Evolutionary conservation across 2,329 filamentous ascomycete species (phyloP).

Genomic region (Aspergillus fumigatus): DNA sequence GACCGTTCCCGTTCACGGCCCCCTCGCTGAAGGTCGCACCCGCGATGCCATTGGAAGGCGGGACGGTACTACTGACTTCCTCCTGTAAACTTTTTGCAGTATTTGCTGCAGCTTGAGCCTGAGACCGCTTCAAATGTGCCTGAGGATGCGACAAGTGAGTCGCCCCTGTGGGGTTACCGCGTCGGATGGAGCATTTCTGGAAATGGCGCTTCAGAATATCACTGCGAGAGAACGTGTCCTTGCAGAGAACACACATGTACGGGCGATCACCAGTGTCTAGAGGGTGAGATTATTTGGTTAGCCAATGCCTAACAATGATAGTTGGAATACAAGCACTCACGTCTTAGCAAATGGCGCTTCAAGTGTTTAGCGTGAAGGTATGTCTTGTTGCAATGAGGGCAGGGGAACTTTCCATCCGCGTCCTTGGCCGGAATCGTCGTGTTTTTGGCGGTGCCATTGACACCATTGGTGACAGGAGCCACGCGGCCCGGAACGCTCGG

Average conservation of each 20-base stretch:
- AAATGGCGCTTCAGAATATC: conserved; percentile 99
- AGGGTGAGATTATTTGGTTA: conserved; percentile 22
- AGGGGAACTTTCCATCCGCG: conserved; percentile 95
- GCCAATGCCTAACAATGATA: conserved; percentile 2
- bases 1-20: conserved; percentile 39
- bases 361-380: conserved; percentile 96
- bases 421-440: conserved; percentile 89
- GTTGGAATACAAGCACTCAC: conserved; percentile 58
- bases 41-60: conserved; percentile 41
- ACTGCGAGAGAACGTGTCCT: conserved; percentile 95
- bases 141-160: conserved; percentile 92
- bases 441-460: conserved; percentile 67
- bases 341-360: conserved; percentile 90
- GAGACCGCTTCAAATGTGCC: conserved; percentile 75
- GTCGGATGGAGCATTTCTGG: conserved; percentile 95
- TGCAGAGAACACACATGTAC: conserved; percentile 96
- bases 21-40: conserved; percentile 41
- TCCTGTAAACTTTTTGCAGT: conserved; percentile 40
- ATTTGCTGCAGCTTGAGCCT: conserved; percentile 44
- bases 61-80: conserved; percentile 43
- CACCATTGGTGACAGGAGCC: conserved; percentile 60
- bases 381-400: conserved; percentile 96
- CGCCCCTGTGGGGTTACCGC: conserved; percentile 90
- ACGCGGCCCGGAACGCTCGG: conserved; percentile 85
- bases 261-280: conserved; percentile 94